Evolutionary conservation across 1,284 basidiomycete genomes (phyloP).

Genomic region (Hemileia vastatrix): DNA sequence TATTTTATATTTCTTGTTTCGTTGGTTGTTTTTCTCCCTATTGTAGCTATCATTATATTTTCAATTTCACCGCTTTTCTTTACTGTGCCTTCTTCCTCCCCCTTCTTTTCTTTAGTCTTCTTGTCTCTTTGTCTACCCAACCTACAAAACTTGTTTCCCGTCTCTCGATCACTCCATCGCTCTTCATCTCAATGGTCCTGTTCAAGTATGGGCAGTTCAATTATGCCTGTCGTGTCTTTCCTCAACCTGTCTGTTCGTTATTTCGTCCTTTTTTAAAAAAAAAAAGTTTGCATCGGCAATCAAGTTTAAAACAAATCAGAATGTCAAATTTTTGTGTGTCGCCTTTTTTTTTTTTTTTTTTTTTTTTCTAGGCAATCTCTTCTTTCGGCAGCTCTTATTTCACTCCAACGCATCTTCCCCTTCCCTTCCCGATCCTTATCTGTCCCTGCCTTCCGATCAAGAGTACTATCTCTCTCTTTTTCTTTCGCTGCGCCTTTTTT

Average conservation of each 20-base stretch:
- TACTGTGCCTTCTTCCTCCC: slow-evolving; percentile 29
- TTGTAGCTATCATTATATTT: too few relatives aligned
- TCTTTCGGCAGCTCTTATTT: slow-evolving; percentile 14
- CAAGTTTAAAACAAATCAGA: too few relatives aligned
- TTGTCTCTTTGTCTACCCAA: background rate
- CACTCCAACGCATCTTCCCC: slow-evolving; percentile 4
- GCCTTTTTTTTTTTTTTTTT: background rate
- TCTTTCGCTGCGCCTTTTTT: background rate
- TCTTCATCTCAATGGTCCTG: background rate
- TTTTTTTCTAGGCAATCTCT: slow-evolving; percentile 1
- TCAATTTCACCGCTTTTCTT: too few relatives aligned
- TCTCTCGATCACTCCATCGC: background rate
- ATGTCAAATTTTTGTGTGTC: too few relatives aligned
- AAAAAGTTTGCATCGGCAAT: background rate
- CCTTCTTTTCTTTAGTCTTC: slow-evolving; percentile 18
- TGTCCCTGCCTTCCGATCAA: background rate
- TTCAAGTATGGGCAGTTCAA: slow-evolving; percentile 20
- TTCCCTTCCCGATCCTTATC: slow-evolving; percentile 1
- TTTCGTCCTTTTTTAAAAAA: background rate
- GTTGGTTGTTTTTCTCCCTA: too few relatives aligned
- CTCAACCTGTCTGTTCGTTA: slow-evolving; percentile 16
- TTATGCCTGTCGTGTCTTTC: slow-evolving; percentile 9
- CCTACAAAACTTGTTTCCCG: background rate
- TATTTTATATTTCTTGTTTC: too few relatives aligned
- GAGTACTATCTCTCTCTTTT: background rate